Evolutionary conservation across 2,329 filamentous ascomycete species (phyloP).

Genomic region (Sarocladium kiliense): DNA sequence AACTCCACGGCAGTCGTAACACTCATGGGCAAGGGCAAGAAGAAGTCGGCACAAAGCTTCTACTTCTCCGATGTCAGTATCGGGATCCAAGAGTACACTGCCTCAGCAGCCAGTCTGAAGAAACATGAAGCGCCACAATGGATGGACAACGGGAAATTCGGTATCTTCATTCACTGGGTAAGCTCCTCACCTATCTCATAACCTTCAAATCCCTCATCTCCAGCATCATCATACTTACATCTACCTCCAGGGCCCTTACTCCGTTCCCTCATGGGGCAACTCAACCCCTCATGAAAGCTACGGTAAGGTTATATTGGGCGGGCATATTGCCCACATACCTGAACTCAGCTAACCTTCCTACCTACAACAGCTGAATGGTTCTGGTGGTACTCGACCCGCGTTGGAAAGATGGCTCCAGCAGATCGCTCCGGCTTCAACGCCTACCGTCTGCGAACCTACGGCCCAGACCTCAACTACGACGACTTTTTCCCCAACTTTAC

Average conservation of each 20-base stretch:
- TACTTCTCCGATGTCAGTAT: conserved; percentile 21
- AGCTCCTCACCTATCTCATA: background rate
- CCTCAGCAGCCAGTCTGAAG: conserved; percentile 20
- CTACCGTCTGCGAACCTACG: conserved; percentile 46
- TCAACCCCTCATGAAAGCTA: conserved; percentile 33
- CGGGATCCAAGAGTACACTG: conserved; percentile 29
- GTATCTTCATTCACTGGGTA: conserved; percentile 15
- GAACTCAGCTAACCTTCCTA: too few relatives aligned
- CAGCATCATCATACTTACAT: background rate
- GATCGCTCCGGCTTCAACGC: conserved; percentile 39
- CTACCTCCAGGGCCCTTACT: background rate
- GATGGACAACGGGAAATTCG: conserved; percentile 14
- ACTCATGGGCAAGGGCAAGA: conserved; percentile 11
- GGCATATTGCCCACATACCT: too few relatives aligned
- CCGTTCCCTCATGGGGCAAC: conserved; percentile 39
- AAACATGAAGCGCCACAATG: conserved; percentile 12
- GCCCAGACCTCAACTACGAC: conserved; percentile 47
- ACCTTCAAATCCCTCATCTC: background rate
- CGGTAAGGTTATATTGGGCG: too few relatives aligned
- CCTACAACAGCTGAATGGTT: conserved; percentile 43
- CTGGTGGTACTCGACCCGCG: conserved; percentile 43
- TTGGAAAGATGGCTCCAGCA: conserved; percentile 28
- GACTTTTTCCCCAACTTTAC: conserved; percentile 52
- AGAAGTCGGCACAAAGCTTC: background rate
- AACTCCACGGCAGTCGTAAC: conserved; percentile 17